Percentiles rank a stretch among this genome's conserved stretches.
Conservation (phyloP, 345 rosid genomes). For the Citrus cavaleriei region DNA sequence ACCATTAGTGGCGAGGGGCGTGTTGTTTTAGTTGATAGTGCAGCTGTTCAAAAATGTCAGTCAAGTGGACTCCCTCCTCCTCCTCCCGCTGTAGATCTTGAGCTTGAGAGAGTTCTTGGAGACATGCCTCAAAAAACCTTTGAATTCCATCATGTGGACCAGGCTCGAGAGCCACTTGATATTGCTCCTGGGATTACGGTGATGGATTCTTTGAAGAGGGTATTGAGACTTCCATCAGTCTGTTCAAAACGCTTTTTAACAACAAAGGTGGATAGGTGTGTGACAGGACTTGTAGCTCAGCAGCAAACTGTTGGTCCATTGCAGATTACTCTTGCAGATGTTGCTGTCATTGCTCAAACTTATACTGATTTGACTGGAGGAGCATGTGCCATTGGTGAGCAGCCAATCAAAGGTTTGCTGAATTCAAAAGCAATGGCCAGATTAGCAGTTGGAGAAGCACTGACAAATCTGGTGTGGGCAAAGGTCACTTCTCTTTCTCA, state of each 20-base stretch:
- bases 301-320: conserved; percentile 97
- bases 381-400: conserved; percentile 93
- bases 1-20: conserved; percentile 76
- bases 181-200: conserved; percentile 84
- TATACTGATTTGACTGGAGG: conserved; percentile 76
- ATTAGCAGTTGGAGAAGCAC: conserved; percentile 88
- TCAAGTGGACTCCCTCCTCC: conserved; percentile 67
- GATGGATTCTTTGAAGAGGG: conserved; percentile 82
- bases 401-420: conserved; percentile 81
- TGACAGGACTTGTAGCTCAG: conserved; percentile 95
- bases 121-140: conserved; percentile 91
- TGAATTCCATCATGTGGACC: conserved; percentile 55
- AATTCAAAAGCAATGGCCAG: conserved; percentile 97
- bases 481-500: conserved; percentile 82
- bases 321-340: conserved; percentile 91
- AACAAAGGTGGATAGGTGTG: conserved; percentile 92
- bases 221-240: conserved; percentile 79
- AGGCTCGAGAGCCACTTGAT: conserved; percentile 64
- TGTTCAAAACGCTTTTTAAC: conserved; percentile 84
- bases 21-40: conserved; percentile 63
- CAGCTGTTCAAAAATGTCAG: conserved; percentile 44
- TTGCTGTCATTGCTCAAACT: conserved; percentile 91
- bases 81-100: conserved; percentile 90
- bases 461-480: conserved; percentile 94
- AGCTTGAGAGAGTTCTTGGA: conserved; percentile 88